Evolutionary conservation across 2,329 filamentous ascomycete genomes (phyloP).

Genomic region (Penicillium sp.): DNA sequence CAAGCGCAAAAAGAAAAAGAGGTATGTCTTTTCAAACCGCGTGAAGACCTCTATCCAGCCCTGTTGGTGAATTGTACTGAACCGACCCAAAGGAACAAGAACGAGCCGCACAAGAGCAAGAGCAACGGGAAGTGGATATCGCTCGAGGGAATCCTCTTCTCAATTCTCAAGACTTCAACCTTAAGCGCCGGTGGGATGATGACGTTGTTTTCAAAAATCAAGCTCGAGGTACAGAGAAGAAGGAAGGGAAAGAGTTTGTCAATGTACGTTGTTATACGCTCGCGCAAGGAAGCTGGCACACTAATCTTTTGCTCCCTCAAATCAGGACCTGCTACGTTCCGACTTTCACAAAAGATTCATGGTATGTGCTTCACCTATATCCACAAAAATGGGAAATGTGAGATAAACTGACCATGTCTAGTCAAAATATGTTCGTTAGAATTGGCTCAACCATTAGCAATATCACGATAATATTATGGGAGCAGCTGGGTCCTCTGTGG

Average conservation of each 20-base stretch:
- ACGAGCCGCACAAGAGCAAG: slow-evolving; percentile 71
- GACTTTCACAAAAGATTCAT: slow-evolving; percentile 99
- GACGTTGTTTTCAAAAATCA: slow-evolving; percentile 99
- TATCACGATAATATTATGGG: not conserved
- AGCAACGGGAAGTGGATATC: slow-evolving; percentile 79
- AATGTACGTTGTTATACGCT: slow-evolving; percentile 56
- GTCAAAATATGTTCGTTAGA: slow-evolving; percentile 46
- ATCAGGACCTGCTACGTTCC: slow-evolving; percentile 74
- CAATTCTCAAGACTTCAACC: slow-evolving; percentile 79
- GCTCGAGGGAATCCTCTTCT: slow-evolving; percentile 87
- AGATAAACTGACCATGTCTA: slow-evolving; percentile 16
- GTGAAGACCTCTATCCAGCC: not conserved
- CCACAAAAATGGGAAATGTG: not conserved
- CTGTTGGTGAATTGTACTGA: slow-evolving; percentile 1
- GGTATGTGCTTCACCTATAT: slow-evolving; percentile 41
- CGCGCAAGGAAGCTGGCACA: not conserved
- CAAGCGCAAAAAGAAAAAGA: slow-evolving; percentile 74
- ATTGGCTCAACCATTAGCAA: not conserved
- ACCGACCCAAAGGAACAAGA: slow-evolving; percentile 60
- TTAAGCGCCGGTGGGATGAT: slow-evolving; percentile 88
- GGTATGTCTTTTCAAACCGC: slow-evolving; percentile 31
- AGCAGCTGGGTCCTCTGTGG: too few species aligned
- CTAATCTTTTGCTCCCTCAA: slow-evolving; percentile 8
- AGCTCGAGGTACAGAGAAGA: slow-evolving; percentile 87
- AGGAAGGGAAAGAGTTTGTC: slow-evolving; percentile 90